Evolutionary conservation across 148 eudicot genomes (phyloP), one percentile per base, ranked within the genome.

Genomic region (Polygonum maritimum): DNA sequence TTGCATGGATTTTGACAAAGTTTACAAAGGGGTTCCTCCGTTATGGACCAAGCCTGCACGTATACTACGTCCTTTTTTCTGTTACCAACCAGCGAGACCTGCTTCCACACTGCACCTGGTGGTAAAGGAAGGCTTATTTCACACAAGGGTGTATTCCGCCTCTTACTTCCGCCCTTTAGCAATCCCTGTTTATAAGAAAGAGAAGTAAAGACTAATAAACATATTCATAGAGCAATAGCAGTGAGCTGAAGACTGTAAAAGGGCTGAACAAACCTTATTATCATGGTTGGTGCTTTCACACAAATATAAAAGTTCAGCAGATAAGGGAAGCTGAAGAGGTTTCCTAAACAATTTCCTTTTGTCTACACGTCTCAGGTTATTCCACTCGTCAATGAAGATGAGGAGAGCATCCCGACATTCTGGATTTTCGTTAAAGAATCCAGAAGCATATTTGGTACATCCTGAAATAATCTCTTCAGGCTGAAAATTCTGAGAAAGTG

Each of bases 1-100:
- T 58, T 80, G 94, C 93, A 95, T 67, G 89, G 91, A 74, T 51
- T 85, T 81, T 91, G 94, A 85, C 99, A 95, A 55, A 90, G 91
- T 79, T 91, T 95, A 90, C 99, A 95, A 63, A 95, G 88, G 74
- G 99, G 99, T 84, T 92, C 91, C 55, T 84, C 86, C 45, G 57
- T 78, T 39, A 80, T 80, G 33, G 92, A 85, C 97, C 96, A 91
- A 69, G 82, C 94, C 79, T 92, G 99, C 48, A 80, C 33, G 65
- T 88, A 84, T 55, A 82, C 74, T 86, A 79, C 88, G 82, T 87
- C 87, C 76, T 82, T 89, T 74, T 80, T 89, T 55, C 85, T 80
- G 12, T 69, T 84, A 80, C 85, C 80, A 77, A 73, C 48, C 51
- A 95, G 82, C 74, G 78, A 73, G 69, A 95, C 91, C 80, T 83